Evolutionary conservation across 441 rosid genomes (phyloP), one percentile per base, ranked within the genome.

Genomic region (Corymbia calophylla): DNA sequence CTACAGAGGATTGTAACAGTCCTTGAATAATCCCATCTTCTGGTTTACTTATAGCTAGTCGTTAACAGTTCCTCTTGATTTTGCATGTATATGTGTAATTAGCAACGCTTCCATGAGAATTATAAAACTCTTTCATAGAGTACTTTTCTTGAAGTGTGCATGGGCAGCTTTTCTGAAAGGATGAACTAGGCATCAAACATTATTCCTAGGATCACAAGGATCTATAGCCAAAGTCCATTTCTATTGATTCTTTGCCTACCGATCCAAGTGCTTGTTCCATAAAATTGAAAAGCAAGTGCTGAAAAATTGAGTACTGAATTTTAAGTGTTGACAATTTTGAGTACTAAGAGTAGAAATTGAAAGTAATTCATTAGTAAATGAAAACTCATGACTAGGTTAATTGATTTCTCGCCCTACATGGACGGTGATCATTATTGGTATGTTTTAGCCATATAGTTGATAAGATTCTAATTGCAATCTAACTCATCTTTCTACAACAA

Each of bases 391-490:
- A n/a, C 10, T 64, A 15, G 73, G 73, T 64, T 64, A n/a, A 3
- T 64, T 64, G 73, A n/a, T n/a, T n/a, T 64, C 39, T 64, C 10
- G 6, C 39, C 6, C 73, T 64, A n/a, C 6, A 0, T 64, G 39
- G 21, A 7, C 6, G 16, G 0, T 7, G 11, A 64, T 4, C 39
- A n/a, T 14, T n/a, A 29, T 64, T 0, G 0, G 11, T 12, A n/a
- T n/a, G 73, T 64, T 64, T 64, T 64, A 8, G 39, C 73, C 39
- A 64, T 15, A 64, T n/a, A n/a, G 19, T 31, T 16, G 39, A 39
- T 15, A 64, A 64, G 5, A 64, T 64, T 16, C 21, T 3, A 64
- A 64, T 31, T 31, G 39, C 21, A n/a, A n/a, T 64, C 73, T 39
- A 8, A 16, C 10, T 64, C 39, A n/a, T 64, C 31, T 64, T 64